Base-by-base conservation (phyloP, 1,139 yeast species). In the Candida tropicalis region DNA sequence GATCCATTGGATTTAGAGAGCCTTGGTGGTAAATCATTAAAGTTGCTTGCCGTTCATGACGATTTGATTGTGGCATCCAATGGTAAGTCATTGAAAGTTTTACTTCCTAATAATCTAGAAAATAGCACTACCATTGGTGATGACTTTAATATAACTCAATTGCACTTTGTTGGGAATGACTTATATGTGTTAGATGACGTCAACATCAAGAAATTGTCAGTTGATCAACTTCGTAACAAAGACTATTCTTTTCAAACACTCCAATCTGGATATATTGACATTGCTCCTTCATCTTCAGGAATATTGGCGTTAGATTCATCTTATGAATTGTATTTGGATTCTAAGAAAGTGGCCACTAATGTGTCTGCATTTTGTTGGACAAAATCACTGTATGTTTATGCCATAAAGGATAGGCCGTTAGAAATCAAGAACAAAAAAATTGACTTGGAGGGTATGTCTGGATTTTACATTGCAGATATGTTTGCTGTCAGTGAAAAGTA, bases 11-110 rank as follows among this genome's bases (percentile, higher is more conserved):
- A 65, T 32, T 55, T 67, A 35, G 54, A 46, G 9, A 42, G 44
- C 1, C 42, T 47, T 8, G 52, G 54, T 1, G 31, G 41, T 15
- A 49, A 51, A 3, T 52, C 61, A 8, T 50, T 71, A 17, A 56
- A 56, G 15, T 56, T 73, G 35, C 54, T 73, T 18, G 58, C 68
- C 25, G 55, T 70, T 9, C 62, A 66, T 12, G 61, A 66, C 42
- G 24, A 45, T 9, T 43, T 58, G 20, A 60, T 63, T 46, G 75
- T 70, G 9, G 60, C 63, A 27, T 67, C 76, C n/a, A 63, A 70
- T 48, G 54, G 62, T 11, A 43, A 50, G 4, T 29, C 42, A 26
- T 50, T 61, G 43, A 50, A 44, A 25, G 49, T 46, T 47, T 54
- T 41, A 15, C 31, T 34, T 27, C 45, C 41, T 11, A 44, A 40